A percentile compares a stretch with the other conserved stretches of the same genome.
Evolutionary conservation across 495 filamentous ascomycete species (phyloP).

Genomic region (Hypomontagnella monticulosa): DNA sequence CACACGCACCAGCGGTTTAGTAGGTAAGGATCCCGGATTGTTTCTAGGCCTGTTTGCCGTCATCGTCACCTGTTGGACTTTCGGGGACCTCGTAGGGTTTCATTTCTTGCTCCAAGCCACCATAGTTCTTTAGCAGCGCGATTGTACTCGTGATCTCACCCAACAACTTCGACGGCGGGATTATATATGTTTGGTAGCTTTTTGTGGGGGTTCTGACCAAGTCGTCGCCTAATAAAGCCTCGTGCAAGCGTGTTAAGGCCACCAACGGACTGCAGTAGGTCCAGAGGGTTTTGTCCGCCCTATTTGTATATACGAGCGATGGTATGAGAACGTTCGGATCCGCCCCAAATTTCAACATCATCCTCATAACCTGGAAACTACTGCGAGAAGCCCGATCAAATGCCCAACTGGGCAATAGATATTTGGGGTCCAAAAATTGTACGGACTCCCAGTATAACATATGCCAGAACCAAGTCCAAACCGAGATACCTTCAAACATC

Average conservation of each 20-base stretch:
- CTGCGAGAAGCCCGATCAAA: no score
- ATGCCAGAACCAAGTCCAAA: slow-evolving; percentile 5
- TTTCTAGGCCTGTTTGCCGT: no score
- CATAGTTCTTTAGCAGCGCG: background rate
- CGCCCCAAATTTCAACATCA: background rate
- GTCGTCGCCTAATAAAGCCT: background rate
- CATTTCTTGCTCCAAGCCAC: background rate
- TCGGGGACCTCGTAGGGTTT: background rate
- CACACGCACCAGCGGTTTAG: no score
- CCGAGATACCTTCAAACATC: background rate
- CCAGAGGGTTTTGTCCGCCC: background rate
- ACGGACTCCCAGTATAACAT: background rate
- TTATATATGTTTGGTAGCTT: no score
- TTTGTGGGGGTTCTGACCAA: background rate
- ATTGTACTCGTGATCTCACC: background rate
- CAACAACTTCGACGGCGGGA: background rate
- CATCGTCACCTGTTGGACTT: no score
- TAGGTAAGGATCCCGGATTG: no score
- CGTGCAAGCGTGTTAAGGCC: background rate
- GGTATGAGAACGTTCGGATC: slow-evolving; percentile 2
- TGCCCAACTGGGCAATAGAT: no score
- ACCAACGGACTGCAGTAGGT: background rate
- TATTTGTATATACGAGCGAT: background rate
- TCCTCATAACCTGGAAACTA: background rate
- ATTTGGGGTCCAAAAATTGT: no score